A percentile compares a stretch with the other conserved stretches of the same genome.
Conservation (phyloP, 805 yeast species). For the Maudiozyma pseudohumilis region DNA sequence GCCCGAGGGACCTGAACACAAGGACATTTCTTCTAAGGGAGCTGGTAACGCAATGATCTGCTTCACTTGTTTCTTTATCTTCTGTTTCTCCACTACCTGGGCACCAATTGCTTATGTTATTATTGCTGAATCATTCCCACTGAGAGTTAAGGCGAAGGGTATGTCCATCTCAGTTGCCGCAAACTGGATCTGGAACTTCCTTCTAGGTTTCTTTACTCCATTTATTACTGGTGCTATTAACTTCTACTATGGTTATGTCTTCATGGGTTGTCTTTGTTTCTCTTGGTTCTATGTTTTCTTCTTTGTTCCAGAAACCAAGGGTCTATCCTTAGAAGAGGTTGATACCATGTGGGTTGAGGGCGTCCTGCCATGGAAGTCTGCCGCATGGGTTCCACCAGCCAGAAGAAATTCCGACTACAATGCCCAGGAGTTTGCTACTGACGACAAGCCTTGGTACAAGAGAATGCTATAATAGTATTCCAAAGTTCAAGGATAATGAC, state of each 20-base stretch:
- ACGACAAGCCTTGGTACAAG: constrained; percentile 1
- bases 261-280: constrained; percentile 1
- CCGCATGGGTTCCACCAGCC: not conserved
- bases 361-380: constrained; percentile 1
- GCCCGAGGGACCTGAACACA: constrained; percentile 1
- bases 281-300: constrained; percentile 1
- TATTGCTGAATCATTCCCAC: not conserved
- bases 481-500: too few relatives aligned
- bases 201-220: not conserved
- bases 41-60: constrained; percentile 29
- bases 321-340: constrained; percentile 1
- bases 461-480: not conserved
- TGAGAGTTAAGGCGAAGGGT: not conserved
- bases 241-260: constrained; percentile 1
- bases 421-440: not conserved
- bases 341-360: not conserved
- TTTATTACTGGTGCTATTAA: not conserved
- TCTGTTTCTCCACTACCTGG: constrained; percentile 2
- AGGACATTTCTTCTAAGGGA: not conserved
- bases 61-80: constrained; percentile 1
- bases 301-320: not conserved
- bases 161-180: not conserved
- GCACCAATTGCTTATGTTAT: constrained; percentile 2
- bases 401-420: not conserved
- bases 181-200: constrained; percentile 1